These are phyloP conservation scores for Colletotrichum sp. DNA, from an alignment of 2,329 filamentous ascomycete species.

Conservation along the genomic window DNA sequence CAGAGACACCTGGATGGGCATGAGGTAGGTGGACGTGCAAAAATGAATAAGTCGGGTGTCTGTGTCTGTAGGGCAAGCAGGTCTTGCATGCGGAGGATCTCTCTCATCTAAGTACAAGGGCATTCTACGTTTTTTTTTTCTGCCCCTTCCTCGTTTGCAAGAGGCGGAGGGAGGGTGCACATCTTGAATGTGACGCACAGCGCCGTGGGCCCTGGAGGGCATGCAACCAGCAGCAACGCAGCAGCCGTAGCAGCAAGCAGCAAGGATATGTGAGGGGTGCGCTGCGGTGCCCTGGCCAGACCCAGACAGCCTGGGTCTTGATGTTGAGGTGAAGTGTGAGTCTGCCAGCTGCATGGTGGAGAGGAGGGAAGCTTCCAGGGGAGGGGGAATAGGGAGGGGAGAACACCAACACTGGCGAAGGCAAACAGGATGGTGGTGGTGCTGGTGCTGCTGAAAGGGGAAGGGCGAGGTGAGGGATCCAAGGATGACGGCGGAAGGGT, in stretches of 20 bases:
- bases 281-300: not conserved
- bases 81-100: not conserved
- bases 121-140: not conserved
- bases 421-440: not conserved
- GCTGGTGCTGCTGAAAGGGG: not conserved
- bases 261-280: not conserved
- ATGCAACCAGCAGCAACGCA: not conserved
- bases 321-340: not conserved
- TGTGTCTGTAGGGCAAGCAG: not conserved
- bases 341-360: not conserved
- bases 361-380: not conserved
- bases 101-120: slow-evolving; percentile 5
- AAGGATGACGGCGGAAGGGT: not conserved
- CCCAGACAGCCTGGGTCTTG: not conserved
- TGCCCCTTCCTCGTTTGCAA: not conserved
- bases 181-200: slow-evolving; percentile 14
- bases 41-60: not conserved
- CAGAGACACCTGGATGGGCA: not conserved
- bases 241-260: not conserved
- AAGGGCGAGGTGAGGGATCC: not conserved
- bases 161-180: not conserved
- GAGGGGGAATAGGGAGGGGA: not conserved
- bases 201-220: not conserved
- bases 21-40: not conserved
- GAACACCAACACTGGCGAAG: not conserved